Percentiles rank a stretch among this genome's conserved stretches.
Evolutionary conservation across 441 rosid genomes (phyloP).

Genomic region (Capsella rubella): DNA sequence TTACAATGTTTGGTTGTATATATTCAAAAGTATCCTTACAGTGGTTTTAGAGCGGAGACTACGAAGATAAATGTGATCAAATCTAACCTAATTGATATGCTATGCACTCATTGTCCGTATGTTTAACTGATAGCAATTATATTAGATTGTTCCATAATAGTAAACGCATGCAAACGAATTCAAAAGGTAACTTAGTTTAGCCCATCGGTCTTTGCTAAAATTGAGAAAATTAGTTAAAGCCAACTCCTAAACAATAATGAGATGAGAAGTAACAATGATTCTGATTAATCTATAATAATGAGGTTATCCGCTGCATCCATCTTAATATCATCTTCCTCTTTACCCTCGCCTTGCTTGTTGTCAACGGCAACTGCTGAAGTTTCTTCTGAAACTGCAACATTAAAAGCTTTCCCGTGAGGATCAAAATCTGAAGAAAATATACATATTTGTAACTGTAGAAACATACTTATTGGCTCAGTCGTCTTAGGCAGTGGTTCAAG

Average conservation of each 20-base stretch:
- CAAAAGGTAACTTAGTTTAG: background rate
- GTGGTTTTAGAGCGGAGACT: background rate
- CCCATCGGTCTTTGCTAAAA: background rate
- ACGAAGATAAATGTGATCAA: background rate
- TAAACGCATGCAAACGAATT: background rate
- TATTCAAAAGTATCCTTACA: background rate
- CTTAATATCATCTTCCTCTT: background rate
- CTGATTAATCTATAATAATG: no score
- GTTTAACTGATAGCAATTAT: background rate
- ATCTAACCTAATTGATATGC: conserved; percentile 9
- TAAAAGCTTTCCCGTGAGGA: background rate
- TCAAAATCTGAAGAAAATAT: background rate
- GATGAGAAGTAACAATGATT: background rate
- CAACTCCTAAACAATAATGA: background rate
- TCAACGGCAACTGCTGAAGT: background rate
- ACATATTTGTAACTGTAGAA: background rate
- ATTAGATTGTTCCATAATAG: background rate
- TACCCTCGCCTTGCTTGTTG: background rate
- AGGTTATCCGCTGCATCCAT: background rate
- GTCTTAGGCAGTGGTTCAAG: conserved; percentile 53
- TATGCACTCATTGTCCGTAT: no score
- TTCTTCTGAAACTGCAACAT: background rate
- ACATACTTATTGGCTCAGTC: conserved; percentile 54
- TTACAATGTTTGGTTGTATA: no score
- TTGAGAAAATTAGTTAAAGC: background rate